These are phyloP conservation scores for Cantharellus anzutake DNA, from an alignment of 768 basidiomycete species.

Conservation along the genomic window DNA sequence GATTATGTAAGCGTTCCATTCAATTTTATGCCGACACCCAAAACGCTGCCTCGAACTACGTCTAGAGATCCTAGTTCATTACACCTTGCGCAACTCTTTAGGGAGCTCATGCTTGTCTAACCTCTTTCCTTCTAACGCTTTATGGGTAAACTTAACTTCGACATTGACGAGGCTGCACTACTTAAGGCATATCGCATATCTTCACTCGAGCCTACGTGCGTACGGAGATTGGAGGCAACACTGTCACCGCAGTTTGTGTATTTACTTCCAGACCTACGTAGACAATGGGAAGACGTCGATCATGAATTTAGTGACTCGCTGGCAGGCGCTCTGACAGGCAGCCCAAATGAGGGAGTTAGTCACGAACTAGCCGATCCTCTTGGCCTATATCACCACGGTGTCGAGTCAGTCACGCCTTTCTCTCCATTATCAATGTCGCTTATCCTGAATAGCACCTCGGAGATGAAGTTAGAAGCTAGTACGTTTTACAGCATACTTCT, in stretches of 20 bases:
- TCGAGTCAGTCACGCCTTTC: slow-evolving; percentile 17
- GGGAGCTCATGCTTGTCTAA: too few relatives aligned
- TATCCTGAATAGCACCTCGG: slow-evolving; percentile 29
- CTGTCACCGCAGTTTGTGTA: too few relatives aligned
- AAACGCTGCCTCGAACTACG: too few relatives aligned
- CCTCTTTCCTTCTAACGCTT: too few relatives aligned
- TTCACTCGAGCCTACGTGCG: slow-evolving; percentile 54
- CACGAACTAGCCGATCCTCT: slow-evolving; percentile 49
- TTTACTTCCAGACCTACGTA: slow-evolving; percentile 13
- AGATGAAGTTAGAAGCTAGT: slow-evolving; percentile 69
- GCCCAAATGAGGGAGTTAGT: slow-evolving; percentile 26
- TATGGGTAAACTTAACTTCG: slow-evolving; percentile 47
- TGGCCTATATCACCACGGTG: slow-evolving; percentile 28
- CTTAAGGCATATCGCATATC: slow-evolving; percentile 80
- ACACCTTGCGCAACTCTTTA: too few relatives aligned
- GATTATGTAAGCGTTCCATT: too few relatives aligned
- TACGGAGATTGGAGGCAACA: not conserved
- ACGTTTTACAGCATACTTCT: slow-evolving; percentile 4
- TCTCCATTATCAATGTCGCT: not conserved
- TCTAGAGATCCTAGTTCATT: too few relatives aligned
- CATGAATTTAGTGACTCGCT: slow-evolving; percentile 65
- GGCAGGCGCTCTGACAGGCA: slow-evolving; percentile 45
- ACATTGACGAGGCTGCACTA: slow-evolving; percentile 61
- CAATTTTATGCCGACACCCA: too few relatives aligned
- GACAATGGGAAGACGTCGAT: slow-evolving; percentile 82